Evolutionary conservation across 2,329 filamentous ascomycete genomes (phyloP).

Genomic region (Alternaria tenuissima): DNA sequence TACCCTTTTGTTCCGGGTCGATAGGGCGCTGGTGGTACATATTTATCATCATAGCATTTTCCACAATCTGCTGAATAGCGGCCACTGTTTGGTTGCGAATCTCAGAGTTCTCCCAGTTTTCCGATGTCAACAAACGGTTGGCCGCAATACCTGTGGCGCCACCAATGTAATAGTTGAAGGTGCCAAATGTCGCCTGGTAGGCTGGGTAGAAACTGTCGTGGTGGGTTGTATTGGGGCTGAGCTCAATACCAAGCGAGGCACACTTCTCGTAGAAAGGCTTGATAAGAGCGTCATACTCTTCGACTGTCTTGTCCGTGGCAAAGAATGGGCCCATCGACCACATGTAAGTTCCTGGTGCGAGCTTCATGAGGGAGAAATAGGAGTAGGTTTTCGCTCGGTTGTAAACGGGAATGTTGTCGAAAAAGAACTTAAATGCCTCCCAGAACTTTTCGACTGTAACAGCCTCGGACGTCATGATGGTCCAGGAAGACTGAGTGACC

Average conservation of each 20-base stretch:
- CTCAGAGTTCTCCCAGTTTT: slow-evolving; percentile 40
- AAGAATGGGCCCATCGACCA: slow-evolving; percentile 42
- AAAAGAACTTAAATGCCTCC: slow-evolving; percentile 34
- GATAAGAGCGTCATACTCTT: slow-evolving; percentile 32
- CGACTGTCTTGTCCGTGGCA: slow-evolving; percentile 36
- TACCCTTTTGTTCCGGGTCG: slow-evolving; percentile 24
- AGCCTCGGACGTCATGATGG: slow-evolving; percentile 35
- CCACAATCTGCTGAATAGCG: slow-evolving; percentile 32
- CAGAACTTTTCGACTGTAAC: slow-evolving; percentile 45
- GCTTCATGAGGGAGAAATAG: slow-evolving; percentile 35
- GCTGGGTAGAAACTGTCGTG: slow-evolving; percentile 41
- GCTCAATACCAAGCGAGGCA: slow-evolving; percentile 34
- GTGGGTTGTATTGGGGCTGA: slow-evolving; percentile 29
- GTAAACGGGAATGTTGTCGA: slow-evolving; percentile 33
- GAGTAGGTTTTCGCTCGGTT: slow-evolving; percentile 41
- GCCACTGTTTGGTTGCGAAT: slow-evolving; percentile 39
- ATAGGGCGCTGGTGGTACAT: slow-evolving; percentile 40
- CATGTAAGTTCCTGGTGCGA: slow-evolving; percentile 32
- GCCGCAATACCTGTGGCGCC: slow-evolving; percentile 39
- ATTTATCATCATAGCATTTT: slow-evolving; percentile 29
- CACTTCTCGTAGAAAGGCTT: slow-evolving; percentile 36
- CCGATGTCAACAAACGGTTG: slow-evolving; percentile 47
- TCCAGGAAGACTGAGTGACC: slow-evolving; percentile 44
- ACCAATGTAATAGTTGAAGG: slow-evolving; percentile 39
- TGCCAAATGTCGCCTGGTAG: slow-evolving; percentile 41